phyloP scores from a whole-genome alignment of 2,329 filamentous ascomycete species.

The Colletotrichum sp. region DNA sequence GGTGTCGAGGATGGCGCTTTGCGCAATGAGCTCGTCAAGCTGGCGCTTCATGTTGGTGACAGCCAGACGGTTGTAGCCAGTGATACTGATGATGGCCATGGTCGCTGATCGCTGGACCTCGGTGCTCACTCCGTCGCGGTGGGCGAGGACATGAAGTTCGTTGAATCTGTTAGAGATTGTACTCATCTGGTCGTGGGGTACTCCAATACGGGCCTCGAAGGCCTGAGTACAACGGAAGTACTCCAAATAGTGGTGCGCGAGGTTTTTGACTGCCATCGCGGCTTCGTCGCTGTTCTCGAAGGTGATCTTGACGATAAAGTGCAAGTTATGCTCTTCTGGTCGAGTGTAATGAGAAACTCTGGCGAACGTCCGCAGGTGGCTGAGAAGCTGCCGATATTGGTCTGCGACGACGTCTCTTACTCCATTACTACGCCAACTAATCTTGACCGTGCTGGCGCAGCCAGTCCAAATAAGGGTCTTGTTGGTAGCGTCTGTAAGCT shows the following conservation, averaged over 20 bases:
- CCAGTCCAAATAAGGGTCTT: background rate
- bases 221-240: fast-evolving
- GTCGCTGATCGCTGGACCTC: background rate
- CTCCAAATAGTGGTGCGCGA: background rate
- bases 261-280: background rate
- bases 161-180: background rate
- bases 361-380: fast-evolving
- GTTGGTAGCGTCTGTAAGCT: background rate
- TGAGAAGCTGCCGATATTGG: fast-evolving
- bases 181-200: background rate
- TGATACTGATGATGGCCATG: fast-evolving
- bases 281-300: background rate
- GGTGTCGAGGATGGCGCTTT: background rate
- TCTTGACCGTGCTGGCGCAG: background rate
- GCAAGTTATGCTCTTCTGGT: fast-evolving
- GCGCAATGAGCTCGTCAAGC: background rate
- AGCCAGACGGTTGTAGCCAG: fast-evolving
- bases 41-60: background rate
- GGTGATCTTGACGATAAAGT: background rate
- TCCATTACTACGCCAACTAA: fast-evolving
- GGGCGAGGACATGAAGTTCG: background rate
- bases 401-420: background rate
- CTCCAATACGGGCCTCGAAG: background rate
- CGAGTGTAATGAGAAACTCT: fast-evolving
- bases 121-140: background rate